Evolutionary conservation across 805 yeast species (phyloP), one percentile per base, ranked within the genome.

Genomic region (Teunomyces atbi): DNA sequence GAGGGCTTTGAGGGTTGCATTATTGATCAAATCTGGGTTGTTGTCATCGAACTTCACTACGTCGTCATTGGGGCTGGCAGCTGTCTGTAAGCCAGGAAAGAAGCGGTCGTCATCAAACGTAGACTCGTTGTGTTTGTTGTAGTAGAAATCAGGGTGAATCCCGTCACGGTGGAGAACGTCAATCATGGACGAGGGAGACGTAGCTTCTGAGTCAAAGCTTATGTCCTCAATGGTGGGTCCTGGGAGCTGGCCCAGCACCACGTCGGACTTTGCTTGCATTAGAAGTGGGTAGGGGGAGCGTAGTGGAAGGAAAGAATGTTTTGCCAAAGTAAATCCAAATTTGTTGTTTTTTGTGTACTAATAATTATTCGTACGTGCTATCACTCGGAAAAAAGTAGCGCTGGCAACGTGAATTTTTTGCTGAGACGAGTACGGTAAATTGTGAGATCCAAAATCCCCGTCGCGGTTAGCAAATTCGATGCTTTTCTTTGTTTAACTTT

Each of bases 1-100:
- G 15, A 84, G 62, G 3, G 83, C 77, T 47, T 58, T 61, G n/a
- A 71, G 45, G 1, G 74, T 70, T 28, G 69, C 75, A 44, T 60
- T 65, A 51, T 62, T 68, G 37, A 72, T 58, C 33, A 64, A 46
- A 6, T 66, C 69, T 1, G 66, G 61, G 44, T 63, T 60, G 4
- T 53, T 51, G 12, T 56, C 59, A 47, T 72, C 76, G 50, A 69
- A 73, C 41, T 63, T 64, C 30, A 66, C 74, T 35, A 58, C 52
- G 13, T 53, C 50, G 1, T 48, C 58, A 36, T 55, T 54, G 20
- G 46, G 49, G 15, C 48, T 45, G 16, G 53, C 50, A 15, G 47
- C 51, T n/a, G 48, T 45, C 28, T 56, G 57, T 29, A 65, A 51
- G 40, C 62, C 52, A 8, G 75, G 77, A 46, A 66, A 70, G 52